Evolutionary conservation across 1,284 basidiomycete species (phyloP), one percentile per base, ranked within the genome.

Genomic region (Coniophora puteana): DNA sequence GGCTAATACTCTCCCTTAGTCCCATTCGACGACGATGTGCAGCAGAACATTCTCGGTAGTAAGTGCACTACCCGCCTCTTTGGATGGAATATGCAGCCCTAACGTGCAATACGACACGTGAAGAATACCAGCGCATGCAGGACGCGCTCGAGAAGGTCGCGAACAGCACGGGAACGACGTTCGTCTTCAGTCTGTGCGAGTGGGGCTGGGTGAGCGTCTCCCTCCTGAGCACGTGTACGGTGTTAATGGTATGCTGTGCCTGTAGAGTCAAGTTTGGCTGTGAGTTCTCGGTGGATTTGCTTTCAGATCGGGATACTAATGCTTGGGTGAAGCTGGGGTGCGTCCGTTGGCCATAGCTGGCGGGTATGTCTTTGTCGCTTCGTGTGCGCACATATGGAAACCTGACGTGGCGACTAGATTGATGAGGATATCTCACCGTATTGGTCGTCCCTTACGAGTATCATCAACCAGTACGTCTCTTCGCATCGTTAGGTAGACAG

Each of bases 101-200:
- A 14, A 22, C 35, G 38, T 18, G 22, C 38, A n/a, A n/a, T n/a
- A 31, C n/a, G 18, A 23, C 42, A 23, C 42, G 7, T 24, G n/a
- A 43, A 76, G 73, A 72, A 48, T 76, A 69, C 49, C 54, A 66
- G 27, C 64, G 71, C 10, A 76, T 77, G 70, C 54, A 71, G 6
- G 59, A 69, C 47, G 74, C 74, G 4, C 68, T 77, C 31, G 51
- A 57, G 1, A 51, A 67, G 11, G 59, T 76, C 11, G 58, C 68
- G 1, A 56, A 65, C 40, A 55, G 51, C 12, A 61, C 65, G 1
- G 57, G 63, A 5, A 68, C 65, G 45, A 71, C 72, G 1, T 57
- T 78, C 8, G 49, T 76, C 8, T 75, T 75, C 47, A 73, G 71
- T 4, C 55, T 78, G 1, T 76, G 74, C 47, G 59, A 78, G 53